Evolutionary conservation across 2,329 filamentous ascomycete species (phyloP).

Genomic region (Aspergillus spinulosporus): DNA sequence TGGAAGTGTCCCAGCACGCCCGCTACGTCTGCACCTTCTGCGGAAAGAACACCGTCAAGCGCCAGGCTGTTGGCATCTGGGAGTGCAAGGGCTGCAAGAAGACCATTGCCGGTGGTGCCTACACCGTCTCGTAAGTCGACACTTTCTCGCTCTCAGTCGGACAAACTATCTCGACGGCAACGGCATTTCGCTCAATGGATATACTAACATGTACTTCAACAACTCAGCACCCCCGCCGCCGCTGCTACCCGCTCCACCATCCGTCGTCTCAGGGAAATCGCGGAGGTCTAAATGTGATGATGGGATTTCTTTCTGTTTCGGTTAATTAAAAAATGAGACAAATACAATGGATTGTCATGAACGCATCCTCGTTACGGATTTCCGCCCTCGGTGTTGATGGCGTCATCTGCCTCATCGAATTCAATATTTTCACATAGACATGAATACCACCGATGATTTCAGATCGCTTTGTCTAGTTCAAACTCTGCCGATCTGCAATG

Average conservation of each 20-base stretch:
- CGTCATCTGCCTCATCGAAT: slow-evolving; percentile 19
- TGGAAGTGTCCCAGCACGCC: slow-evolving; percentile 99
- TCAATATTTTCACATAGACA: slow-evolving; percentile 23
- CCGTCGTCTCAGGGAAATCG: slow-evolving; percentile 95
- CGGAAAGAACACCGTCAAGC: slow-evolving; percentile 93
- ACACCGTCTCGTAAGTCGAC: slow-evolving; percentile 86
- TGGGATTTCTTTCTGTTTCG: slow-evolving; percentile 39
- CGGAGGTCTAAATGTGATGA: slow-evolving; percentile 66
- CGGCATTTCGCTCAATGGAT: neutral
- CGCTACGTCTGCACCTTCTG: slow-evolving; percentile 98
- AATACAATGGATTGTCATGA: slow-evolving; percentile 33
- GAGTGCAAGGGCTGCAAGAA: slow-evolving; percentile 95
- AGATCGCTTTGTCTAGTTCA: slow-evolving; percentile 9
- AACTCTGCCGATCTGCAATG: neutral
- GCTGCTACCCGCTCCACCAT: slow-evolving; percentile 95
- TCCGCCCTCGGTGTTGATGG: slow-evolving; percentile 25
- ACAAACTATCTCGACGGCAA: neutral
- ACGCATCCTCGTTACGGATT: slow-evolving; percentile 25
- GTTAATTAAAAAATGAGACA: slow-evolving; percentile 41
- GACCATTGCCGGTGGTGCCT: slow-evolving; percentile 89
- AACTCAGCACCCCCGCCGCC: slow-evolving; percentile 77
- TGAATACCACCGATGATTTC: slow-evolving; percentile 24
- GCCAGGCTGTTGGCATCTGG: slow-evolving; percentile 92
- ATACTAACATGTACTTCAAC: slow-evolving; percentile 15
- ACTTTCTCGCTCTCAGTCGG: slow-evolving; percentile 7